A percentile compares a stretch with the other conserved stretches of the same genome.
Evolutionary conservation across 176 grass and related monocot species (phyloP).

Genomic region (Aegilops longissima): DNA sequence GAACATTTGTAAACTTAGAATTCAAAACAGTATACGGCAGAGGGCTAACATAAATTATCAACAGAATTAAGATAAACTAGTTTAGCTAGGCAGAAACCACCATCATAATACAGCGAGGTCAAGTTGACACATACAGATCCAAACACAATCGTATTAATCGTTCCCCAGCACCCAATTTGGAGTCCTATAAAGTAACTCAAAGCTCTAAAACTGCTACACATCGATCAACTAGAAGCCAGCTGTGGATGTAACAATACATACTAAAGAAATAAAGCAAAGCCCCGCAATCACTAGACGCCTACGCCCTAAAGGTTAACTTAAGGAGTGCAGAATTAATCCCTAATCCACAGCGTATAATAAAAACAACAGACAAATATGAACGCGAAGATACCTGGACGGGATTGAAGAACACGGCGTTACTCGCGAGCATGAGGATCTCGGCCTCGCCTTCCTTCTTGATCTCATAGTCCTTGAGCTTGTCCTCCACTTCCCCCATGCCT

Average conservation of each 20-base stretch:
- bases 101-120: neutral
- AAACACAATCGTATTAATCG: neutral
- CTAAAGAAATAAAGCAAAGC: neutral
- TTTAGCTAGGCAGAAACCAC: neutral
- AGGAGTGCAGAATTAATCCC: slow-evolving; percentile 1
- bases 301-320: slow-evolving; percentile 2
- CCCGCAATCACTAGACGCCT: neutral
- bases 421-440: slow-evolving; percentile 75
- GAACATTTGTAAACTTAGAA: neutral
- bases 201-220: neutral
- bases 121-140: neutral
- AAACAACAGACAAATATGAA: neutral
- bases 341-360: neutral
- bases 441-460: slow-evolving; percentile 88
- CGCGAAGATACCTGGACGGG: slow-evolving; percentile 60
- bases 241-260: neutral
- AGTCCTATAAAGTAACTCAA: slow-evolving; percentile 9
- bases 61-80: neutral
- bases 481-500: slow-evolving; percentile 56
- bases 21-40: neutral
- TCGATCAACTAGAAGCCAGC: neutral
- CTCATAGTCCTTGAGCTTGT: slow-evolving; percentile 67
- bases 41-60: neutral
- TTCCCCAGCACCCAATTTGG: neutral
- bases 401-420: slow-evolving; percentile 86